Evolutionary conservation across 495 filamentous ascomycete genomes (phyloP).

Genomic region (Hyaloscypha bicolor): DNA sequence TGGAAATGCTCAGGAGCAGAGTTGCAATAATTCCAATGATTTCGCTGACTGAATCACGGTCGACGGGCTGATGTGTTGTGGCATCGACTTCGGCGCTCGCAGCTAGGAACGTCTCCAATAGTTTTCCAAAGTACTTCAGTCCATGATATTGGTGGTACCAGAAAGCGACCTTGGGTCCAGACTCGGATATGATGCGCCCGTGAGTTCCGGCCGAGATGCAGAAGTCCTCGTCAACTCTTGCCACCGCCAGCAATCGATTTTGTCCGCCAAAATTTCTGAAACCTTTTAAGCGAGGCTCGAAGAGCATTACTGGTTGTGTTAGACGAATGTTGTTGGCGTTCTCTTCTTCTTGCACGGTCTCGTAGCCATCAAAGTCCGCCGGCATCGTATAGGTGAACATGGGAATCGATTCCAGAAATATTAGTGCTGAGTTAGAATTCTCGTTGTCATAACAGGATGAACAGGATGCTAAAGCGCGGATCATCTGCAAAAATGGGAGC

Average conservation of each 20-base stretch:
- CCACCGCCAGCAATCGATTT: conserved; percentile 16
- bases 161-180: conserved; percentile 57
- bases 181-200: conserved; percentile 71
- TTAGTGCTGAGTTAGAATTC: conserved; percentile 38
- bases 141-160: conserved; percentile 69
- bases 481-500: conserved; percentile 73
- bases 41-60: conserved; percentile 58
- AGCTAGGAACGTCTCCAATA: conserved; percentile 55
- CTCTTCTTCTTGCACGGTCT: conserved; percentile 79
- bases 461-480: conserved; percentile 53
- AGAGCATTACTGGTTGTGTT: conserved; percentile 51
- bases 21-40: conserved; percentile 65
- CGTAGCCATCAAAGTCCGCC: conserved; percentile 65
- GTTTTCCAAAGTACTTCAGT: conserved; percentile 66
- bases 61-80: conserved; percentile 39
- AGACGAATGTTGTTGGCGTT: conserved; percentile 70
- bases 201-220: conserved; percentile 62
- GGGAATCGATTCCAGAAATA: conserved; percentile 62
- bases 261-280: conserved; percentile 2
- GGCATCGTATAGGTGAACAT: conserved; percentile 76
- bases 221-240: conserved; percentile 45
- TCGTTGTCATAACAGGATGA: conserved; percentile 50
- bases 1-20: conserved; percentile 37
- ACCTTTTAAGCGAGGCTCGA: conserved; percentile 41
- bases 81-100: conserved; percentile 43